Evolutionary conservation across 2,329 filamentous ascomycete genomes (phyloP).

Genomic region (Penicillium nordicum): DNA sequence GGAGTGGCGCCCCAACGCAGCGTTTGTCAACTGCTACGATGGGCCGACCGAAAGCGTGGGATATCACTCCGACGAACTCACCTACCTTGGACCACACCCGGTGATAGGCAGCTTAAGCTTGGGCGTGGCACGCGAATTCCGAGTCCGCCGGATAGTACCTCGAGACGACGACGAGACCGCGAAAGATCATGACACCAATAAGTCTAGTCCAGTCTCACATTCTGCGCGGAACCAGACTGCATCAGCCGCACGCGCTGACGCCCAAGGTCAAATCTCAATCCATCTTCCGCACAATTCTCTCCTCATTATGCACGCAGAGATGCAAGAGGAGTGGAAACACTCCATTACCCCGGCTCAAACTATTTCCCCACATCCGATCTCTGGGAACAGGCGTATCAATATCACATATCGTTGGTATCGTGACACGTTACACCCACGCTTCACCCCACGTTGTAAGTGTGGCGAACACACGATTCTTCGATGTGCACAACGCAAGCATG

Average conservation of each 20-base stretch:
- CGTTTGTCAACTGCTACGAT: slow-evolving; percentile 91
- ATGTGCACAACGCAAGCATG: slow-evolving; percentile 74
- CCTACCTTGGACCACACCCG: slow-evolving; percentile 83
- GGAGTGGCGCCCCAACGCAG: slow-evolving; percentile 79
- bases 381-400: slow-evolving; percentile 80
- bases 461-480: slow-evolving; percentile 65
- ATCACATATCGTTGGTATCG: slow-evolving; percentile 91
- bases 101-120: slow-evolving; percentile 88
- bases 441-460: slow-evolving; percentile 76
- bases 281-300: slow-evolving; percentile 93
- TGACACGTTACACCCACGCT: slow-evolving; percentile 68
- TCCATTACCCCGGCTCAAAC: slow-evolving; percentile 69
- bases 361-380: slow-evolving; percentile 79
- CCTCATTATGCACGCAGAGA: slow-evolving; percentile 93
- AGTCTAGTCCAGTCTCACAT: slow-evolving; percentile 23
- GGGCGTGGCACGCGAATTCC: slow-evolving; percentile 89
- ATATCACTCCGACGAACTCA: slow-evolving; percentile 89
- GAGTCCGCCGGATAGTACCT: slow-evolving; percentile 72
- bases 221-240: slow-evolving; percentile 23
- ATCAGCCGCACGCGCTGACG: slow-evolving; percentile 49
- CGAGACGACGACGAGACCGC: slow-evolving; percentile 49
- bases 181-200: slow-evolving; percentile 10
- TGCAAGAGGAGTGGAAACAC: slow-evolving; percentile 98
- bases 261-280: slow-evolving; percentile 82
- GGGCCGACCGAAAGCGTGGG: slow-evolving; percentile 80